phyloP scores from a whole-genome alignment of 1,284 basidiomycete species.

The Ceraceosorus guamensis region DNA sequence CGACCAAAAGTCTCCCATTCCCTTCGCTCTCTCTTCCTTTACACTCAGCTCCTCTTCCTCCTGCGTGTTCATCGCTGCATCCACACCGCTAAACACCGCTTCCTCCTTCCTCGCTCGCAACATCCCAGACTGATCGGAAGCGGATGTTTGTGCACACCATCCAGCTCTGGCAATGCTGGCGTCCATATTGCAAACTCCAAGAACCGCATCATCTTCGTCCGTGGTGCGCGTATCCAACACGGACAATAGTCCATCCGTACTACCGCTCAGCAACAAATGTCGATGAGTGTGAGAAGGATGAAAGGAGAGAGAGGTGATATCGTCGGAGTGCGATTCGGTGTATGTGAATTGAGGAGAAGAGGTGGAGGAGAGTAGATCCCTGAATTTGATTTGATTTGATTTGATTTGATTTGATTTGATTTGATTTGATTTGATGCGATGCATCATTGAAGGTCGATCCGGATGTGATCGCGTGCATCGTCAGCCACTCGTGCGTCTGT shows the following conservation, averaged over 20 bases:
- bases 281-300: constrained; percentile 18
- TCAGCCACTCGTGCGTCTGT: neutral
- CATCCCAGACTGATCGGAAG: neutral
- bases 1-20: constrained; percentile 34
- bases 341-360: constrained; percentile 37
- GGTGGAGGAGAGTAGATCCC: no score
- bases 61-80: no score
- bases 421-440: no score
- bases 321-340: constrained; percentile 44
- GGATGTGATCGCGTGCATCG: neutral
- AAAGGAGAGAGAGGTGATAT: constrained; percentile 36
- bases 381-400: no score
- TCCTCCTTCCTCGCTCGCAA: neutral
- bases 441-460: neutral
- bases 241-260: constrained; percentile 40
- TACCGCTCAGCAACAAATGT: constrained; percentile 33
- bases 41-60: constrained; percentile 3
- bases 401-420: no score
- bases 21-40: neutral
- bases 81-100: no score
- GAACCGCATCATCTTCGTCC: constrained; percentile 44
- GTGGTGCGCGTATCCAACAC: constrained; percentile 31
- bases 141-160: constrained; percentile 14
- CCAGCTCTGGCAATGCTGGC: constrained; percentile 37
- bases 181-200: constrained; percentile 40